These are phyloP conservation scores for Talaromyces sp. DNA, from an alignment of 2,329 filamentous ascomycete species.

Conservation along the genomic window DNA sequence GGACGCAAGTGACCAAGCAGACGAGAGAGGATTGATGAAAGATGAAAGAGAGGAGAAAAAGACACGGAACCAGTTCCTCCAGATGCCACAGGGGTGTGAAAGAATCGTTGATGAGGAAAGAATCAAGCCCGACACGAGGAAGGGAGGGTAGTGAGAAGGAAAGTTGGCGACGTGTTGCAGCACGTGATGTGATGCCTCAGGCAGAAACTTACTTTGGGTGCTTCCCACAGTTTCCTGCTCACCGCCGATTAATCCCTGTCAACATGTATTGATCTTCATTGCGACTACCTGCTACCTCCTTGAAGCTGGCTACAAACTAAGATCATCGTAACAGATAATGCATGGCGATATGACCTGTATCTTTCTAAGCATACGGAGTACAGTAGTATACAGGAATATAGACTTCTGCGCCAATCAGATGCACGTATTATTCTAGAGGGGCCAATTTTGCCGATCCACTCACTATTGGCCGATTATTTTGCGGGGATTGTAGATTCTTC, in stretches of 20 bases:
- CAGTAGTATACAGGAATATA: constrained; percentile 9
- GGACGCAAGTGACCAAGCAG: constrained; percentile 7
- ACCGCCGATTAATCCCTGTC: constrained; percentile 6
- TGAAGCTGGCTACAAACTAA: neutral
- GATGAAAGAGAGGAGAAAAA: constrained; percentile 6
- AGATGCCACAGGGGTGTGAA: constrained; percentile 6
- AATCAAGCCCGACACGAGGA: neutral
- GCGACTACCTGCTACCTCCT: neutral
- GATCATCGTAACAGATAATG: neutral
- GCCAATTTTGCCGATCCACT: constrained; percentile 13
- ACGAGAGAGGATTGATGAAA: neutral
- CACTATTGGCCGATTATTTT: constrained; percentile 6
- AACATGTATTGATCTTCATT: neutral
- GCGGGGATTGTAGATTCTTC: constrained; percentile 5
- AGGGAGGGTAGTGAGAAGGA: neutral
- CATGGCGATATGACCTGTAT: neutral
- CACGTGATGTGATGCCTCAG: constrained; percentile 11
- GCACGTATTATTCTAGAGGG: neutral
- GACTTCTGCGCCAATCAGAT: constrained; percentile 7
- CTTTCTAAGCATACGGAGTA: neutral
- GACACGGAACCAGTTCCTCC: constrained; percentile 21
- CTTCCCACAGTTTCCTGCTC: neutral
- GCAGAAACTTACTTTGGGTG: neutral
- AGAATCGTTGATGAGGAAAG: neutral
- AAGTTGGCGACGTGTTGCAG: neutral